Evolutionary conservation across 176 grass and related monocot genomes (phyloP).

Genomic region (Carex littledalei): DNA sequence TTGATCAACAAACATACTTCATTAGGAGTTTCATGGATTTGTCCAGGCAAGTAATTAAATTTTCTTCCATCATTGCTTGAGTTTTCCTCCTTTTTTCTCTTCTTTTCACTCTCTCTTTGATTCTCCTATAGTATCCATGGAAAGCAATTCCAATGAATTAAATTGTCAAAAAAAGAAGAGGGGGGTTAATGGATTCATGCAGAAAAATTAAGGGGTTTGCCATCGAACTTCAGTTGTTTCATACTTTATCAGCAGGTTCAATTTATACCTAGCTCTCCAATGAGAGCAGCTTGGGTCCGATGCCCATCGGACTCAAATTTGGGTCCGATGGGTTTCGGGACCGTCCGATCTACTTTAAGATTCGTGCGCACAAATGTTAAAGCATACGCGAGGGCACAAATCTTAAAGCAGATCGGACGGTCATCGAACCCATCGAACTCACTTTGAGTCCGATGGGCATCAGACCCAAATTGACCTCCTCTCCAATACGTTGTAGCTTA

Average conservation of each 20-base stretch:
- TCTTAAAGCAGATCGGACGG: too few species aligned
- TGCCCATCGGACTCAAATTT: too few species aligned
- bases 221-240: neutral
- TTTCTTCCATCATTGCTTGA: neutral
- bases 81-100: neutral
- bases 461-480: too few species aligned
- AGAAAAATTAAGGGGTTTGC: neutral
- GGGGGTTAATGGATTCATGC: neutral
- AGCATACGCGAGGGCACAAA: too few species aligned
- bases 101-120: constrained; percentile 1
- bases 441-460: too few species aligned
- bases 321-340: too few species aligned
- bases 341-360: too few species aligned
- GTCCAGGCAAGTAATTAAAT: neutral
- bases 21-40: constrained; percentile 15
- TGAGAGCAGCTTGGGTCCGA: too few species aligned
- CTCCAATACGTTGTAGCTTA: neutral
- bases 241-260: neutral
- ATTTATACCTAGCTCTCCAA: neutral
- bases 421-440: too few species aligned
- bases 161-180: neutral
- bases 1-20: constrained; percentile 15
- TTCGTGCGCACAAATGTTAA: too few species aligned
- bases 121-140: neutral
- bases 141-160: neutral